Evolutionary conservation across 805 yeast species (phyloP), one percentile per base, ranked within the genome.

Genomic region (Metschnikowia cubensis): DNA sequence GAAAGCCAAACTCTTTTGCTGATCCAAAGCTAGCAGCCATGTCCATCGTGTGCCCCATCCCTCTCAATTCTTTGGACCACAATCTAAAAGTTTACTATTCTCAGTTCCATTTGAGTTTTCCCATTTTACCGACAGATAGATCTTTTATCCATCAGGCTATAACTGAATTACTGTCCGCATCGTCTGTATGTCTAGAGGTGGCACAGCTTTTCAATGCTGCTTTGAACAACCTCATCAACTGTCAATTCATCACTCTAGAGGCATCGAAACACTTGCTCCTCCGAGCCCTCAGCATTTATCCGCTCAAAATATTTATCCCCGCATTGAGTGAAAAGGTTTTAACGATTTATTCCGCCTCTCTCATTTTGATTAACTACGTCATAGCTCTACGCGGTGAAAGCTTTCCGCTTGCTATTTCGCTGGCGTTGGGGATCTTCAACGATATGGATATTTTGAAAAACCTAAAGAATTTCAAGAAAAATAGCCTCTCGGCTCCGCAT

Each of bases 301-400:
- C 79, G 0, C 59, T 66, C 57, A 42, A 53, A 38, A 15, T 22
- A 13, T 13, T n/a, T 10, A 13, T 37, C 3, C 49, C 54, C 2
- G 25, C 17, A 4, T 20, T 15, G 38, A 56, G 58, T 31, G 74
- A 71, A 39, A 58, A 60, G 21, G 54, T 60, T 3, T 49, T 66
- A 8, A 53, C 65, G 1, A 56, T 70, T 10, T 65, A 65, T 42
- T 69, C 70, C 40, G 57, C 65, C 6, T 51, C 70, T 6, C 60
- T 72, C 42, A 53, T 70, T 11, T 35, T 70, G 8, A 59, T 82
- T 31, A 84, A 84, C 59, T 85, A 82, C 58, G 67, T 81, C 8
- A 73, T 83, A 8, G 66, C 83, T 2, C 67, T 83, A 37, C 77
- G 82, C 21, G 90, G 91, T 0, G 80, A 79, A 47, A 73, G 76